Evolutionary conservation across 805 yeast species (phyloP).

Genomic region (Cyberlindnera xylosilytica): DNA sequence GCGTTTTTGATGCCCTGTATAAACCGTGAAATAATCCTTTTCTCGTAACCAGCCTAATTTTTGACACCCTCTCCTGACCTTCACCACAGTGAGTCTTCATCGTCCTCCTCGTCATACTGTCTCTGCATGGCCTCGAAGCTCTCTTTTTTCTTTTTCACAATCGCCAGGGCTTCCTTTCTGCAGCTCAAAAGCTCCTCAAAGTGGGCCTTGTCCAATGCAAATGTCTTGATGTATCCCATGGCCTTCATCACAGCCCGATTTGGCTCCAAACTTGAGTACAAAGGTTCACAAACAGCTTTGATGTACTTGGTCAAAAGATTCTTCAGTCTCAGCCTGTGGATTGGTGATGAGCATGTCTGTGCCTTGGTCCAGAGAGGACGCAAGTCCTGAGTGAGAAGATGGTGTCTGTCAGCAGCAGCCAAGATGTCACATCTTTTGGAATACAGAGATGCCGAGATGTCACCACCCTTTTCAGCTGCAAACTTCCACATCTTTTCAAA

Average conservation of each 20-base stretch:
- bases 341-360: neutral
- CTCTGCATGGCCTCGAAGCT: constrained; percentile 24
- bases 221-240: constrained; percentile 4
- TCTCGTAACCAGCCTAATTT: neutral
- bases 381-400: constrained; percentile 15
- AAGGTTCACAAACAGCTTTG: neutral
- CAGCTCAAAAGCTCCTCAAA: neutral
- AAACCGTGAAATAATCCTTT: no score
- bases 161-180: neutral
- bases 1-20: no score
- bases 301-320: constrained; percentile 15
- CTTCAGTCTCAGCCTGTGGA: constrained; percentile 11
- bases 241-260: constrained; percentile 9
- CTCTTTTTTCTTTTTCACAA: constrained; percentile 9
- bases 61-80: no score
- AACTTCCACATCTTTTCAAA: constrained; percentile 19
- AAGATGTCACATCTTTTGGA: constrained; percentile 12
- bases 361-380: constrained; percentile 10
- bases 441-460: constrained; percentile 13
- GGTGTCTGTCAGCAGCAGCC: constrained; percentile 4
- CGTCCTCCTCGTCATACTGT: constrained; percentile 31
- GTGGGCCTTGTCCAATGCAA: constrained; percentile 7
- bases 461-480: constrained; percentile 11
- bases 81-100: constrained; percentile 29
- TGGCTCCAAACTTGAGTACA: constrained; percentile 10